Evolutionary conservation across 345 rosid species (phyloP).

Genomic region (Gossypium mustelinum): DNA sequence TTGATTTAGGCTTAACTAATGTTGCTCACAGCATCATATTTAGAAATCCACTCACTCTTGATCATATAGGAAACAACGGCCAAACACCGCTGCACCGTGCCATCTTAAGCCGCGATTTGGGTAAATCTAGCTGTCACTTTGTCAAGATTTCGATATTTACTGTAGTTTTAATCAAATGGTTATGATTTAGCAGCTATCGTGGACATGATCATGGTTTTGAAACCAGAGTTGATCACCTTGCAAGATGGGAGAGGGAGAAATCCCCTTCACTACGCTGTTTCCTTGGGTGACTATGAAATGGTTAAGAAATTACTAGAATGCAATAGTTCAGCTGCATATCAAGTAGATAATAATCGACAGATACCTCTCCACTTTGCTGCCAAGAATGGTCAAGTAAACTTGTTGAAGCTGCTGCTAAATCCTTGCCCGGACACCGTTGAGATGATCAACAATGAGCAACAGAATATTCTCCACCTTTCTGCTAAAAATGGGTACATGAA

Average conservation of each 20-base stretch:
- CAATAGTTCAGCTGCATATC: constrained; percentile 7
- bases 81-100: constrained; percentile 9
- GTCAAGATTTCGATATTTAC: neutral
- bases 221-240: neutral
- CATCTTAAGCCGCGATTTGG: neutral
- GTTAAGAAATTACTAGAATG: neutral
- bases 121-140: neutral
- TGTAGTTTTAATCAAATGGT: neutral
- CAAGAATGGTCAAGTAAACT: neutral
- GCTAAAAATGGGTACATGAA: neutral
- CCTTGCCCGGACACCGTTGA: constrained; percentile 6
- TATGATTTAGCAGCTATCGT: neutral
- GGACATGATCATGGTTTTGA: neutral
- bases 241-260: neutral
- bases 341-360: neutral
- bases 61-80: neutral
- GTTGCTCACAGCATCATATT: neutral
- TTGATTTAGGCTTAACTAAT: neutral
- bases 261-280: constrained; percentile 14
- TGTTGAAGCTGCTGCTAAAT: neutral
- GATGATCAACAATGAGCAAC: neutral
- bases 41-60: neutral
- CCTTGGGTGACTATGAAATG: neutral
- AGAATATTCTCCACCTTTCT: neutral
- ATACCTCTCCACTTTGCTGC: constrained; percentile 6